These are phyloP conservation scores for Dalbergia cochinchinensis DNA, from an alignment of 306 rosid genomes.

Conservation along the genomic window DNA sequence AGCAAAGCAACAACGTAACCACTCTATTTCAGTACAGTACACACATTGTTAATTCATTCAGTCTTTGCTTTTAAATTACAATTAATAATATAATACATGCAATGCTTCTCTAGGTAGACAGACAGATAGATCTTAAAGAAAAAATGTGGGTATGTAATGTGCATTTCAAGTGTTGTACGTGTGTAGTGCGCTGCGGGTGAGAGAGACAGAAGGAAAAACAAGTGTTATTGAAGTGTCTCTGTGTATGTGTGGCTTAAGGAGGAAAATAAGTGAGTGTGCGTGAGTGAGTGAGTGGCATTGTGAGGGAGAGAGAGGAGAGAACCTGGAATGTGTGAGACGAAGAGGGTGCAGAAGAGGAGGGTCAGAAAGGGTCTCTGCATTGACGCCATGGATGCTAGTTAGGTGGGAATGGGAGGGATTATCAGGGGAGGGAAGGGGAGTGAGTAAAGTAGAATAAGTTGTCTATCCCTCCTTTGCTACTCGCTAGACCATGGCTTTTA, in stretches of 20 bases:
- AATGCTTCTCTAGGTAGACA: background rate
- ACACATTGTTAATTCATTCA: background rate
- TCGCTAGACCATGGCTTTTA: background rate
- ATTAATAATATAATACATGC: too few relatives aligned
- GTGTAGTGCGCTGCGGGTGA: too few relatives aligned
- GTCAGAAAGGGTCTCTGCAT: conserved; percentile 42
- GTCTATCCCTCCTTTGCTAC: background rate
- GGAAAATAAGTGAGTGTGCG: background rate
- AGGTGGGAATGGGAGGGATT: background rate
- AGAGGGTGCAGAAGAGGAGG: conserved; percentile 48
- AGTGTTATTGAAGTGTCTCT: background rate
- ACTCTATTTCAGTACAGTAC: background rate
- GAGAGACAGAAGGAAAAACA: too few relatives aligned
- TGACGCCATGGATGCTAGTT: conserved; percentile 51
- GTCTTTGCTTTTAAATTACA: too few relatives aligned
- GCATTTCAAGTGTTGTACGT: too few relatives aligned
- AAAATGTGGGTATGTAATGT: background rate
- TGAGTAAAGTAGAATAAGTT: background rate
- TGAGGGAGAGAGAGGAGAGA: conserved; percentile 1
- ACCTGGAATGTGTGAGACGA: conserved; percentile 57
- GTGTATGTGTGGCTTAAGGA: too few relatives aligned
- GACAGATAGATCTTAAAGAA: background rate
- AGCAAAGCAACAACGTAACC: background rate
- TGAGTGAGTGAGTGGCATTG: background rate
- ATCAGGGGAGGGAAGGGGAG: background rate